These are phyloP conservation scores for Stagonosporopsis rhizophila DNA, from an alignment of 2,329 filamentous ascomycete species.

Conservation along the genomic window DNA sequence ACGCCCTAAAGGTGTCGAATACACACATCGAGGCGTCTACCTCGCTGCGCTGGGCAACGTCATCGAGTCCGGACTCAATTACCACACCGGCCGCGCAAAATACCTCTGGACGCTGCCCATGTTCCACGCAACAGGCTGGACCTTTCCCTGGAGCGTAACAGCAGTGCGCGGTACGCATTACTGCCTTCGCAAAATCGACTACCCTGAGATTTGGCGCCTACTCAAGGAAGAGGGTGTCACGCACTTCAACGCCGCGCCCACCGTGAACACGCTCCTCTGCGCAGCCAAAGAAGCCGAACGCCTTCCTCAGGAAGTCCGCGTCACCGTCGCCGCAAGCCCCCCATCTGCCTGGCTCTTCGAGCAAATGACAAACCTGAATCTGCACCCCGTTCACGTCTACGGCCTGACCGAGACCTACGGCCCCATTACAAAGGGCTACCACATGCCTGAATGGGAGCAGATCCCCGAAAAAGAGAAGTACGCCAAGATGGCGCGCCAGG, in stretches of 20 bases:
- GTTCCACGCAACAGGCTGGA: slow-evolving; percentile 78
- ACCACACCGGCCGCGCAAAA: slow-evolving; percentile 70
- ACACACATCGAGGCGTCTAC: slow-evolving; percentile 87
- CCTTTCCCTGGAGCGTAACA: slow-evolving; percentile 91
- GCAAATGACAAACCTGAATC: slow-evolving; percentile 86
- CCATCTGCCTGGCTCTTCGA: slow-evolving; percentile 91
- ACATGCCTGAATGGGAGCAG: slow-evolving; percentile 82
- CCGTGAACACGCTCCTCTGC: slow-evolving; percentile 93
- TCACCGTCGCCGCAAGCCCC: slow-evolving; percentile 92
- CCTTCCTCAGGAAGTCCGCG: slow-evolving; percentile 74
- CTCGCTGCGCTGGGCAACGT: slow-evolving; percentile 85
- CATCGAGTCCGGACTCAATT: slow-evolving; percentile 86
- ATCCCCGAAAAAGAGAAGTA: slow-evolving; percentile 80
- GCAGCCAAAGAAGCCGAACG: slow-evolving; percentile 75
- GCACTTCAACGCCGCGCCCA: slow-evolving; percentile 95
- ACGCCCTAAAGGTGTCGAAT: slow-evolving; percentile 89
- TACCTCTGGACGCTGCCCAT: slow-evolving; percentile 94
- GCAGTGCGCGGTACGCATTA: slow-evolving; percentile 94
- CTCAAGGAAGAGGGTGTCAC: slow-evolving; percentile 87
- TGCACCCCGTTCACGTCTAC: slow-evolving; percentile 92
- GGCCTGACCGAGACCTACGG: slow-evolving; percentile 90
- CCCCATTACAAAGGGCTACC: slow-evolving; percentile 92
- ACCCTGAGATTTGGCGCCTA: slow-evolving; percentile 87
- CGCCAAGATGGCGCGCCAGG: slow-evolving; percentile 89
- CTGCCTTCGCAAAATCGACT: slow-evolving; percentile 93